These are phyloP conservation scores for Pyricularia pennisetigena DNA, from an alignment of 2,329 filamentous ascomycete species.

Conservation along the genomic window DNA sequence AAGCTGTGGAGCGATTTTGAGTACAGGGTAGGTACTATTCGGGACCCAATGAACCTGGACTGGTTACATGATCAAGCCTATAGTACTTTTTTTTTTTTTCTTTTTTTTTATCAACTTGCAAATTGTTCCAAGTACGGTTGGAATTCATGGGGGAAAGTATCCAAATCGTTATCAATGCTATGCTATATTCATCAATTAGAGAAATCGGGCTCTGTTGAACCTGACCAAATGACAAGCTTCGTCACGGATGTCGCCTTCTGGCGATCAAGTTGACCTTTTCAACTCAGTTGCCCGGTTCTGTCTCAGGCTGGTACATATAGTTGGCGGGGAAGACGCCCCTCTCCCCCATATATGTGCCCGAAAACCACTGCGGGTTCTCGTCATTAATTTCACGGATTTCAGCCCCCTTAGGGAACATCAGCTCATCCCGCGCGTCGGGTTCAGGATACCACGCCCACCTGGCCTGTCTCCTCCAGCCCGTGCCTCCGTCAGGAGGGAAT, in stretches of 20 bases:
- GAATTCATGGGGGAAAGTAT: not conserved
- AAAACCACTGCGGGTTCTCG: slow-evolving; percentile 85
- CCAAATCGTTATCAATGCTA: not conserved
- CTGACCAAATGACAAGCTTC: not conserved
- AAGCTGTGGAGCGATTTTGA: not conserved
- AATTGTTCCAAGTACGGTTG: too few species aligned
- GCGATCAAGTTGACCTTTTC: not conserved
- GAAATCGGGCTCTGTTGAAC: not conserved
- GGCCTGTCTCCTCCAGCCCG: slow-evolving; percentile 54
- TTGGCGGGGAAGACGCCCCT: slow-evolving; percentile 73
- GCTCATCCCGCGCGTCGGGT: slow-evolving; percentile 56
- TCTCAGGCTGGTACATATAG: slow-evolving; percentile 43
- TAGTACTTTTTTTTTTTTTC: not conserved
- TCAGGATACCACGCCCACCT: slow-evolving; percentile 73
- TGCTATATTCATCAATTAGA: not conserved
- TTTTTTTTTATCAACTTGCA: not conserved
- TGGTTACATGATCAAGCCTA: too few species aligned
- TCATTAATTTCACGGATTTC: slow-evolving; percentile 78
- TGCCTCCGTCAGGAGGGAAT: slow-evolving; percentile 69
- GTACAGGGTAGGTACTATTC: not conserved
- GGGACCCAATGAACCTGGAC: too few species aligned
- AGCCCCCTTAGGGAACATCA: slow-evolving; percentile 74
- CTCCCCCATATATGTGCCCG: slow-evolving; percentile 73
- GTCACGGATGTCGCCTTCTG: not conserved
- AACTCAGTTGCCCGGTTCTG: not conserved